Evolutionary conservation across 306 rosid genomes (phyloP), one percentile per base, ranked within the genome.

Genomic region (Prunus fruticosa): DNA sequence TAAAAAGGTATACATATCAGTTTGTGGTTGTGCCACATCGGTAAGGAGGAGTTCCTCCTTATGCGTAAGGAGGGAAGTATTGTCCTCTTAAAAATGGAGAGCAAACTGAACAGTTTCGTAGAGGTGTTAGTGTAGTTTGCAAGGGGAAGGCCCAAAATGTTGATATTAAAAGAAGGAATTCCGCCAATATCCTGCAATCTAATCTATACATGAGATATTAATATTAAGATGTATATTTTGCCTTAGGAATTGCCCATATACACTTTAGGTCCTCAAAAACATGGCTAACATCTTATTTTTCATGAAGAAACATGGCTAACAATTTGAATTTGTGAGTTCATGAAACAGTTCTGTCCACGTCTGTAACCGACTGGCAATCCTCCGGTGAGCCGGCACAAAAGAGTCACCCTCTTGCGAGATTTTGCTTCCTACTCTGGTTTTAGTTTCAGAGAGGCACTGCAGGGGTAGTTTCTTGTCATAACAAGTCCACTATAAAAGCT

Each of bases 361-460:
- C 69, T 19, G 25, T 16, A 38, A 15, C 69, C 9, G 12, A 52
- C n/a, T 45, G 32, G 61, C 61, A 50, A 18, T 69, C 20, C 19
- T 47, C 34, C 0, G 15, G 23, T 9, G 58, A 12, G 25, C 52
- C 20, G 41, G 34, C 12, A 70, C 1, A 15, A 22, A 70, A 28
- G 63, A 9, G 74, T 19, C 28, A 5, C 30, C 46, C 10, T 23
- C 15, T 57, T 22, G 53, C 47, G 13, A 69, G 13, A 70, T 69
- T 53, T 52, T 18, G 58, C 49, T 20, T 83, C 82, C 76, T 84
- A 68, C 80, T 23, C 78, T 30, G 91, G 85, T 52, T 88, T 89
- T 69, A 91, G 75, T 83, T 89, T 88, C 74, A 91, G 85, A 77
- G 97, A 74, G 67, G 82, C 88, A 80, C 97, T 91, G 90, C 89